Conservation (phyloP, 441 rosid species). For the Eutrema salsugineum region DNA sequence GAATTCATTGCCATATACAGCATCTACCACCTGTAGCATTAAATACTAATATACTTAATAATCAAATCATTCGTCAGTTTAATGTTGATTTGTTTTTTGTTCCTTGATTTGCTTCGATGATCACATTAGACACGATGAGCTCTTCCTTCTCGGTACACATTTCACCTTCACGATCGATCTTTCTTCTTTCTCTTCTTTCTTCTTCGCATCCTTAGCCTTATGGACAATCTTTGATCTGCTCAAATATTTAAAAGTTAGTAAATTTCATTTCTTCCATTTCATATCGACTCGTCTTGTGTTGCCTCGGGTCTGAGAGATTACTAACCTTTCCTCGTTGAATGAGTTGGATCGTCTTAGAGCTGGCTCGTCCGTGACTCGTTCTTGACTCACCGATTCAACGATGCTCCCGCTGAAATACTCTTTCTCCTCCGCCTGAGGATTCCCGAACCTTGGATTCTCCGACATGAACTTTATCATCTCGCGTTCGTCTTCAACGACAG, state of each 20-base stretch:
- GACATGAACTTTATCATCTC: constrained; percentile 67
- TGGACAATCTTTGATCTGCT: constrained; percentile 35
- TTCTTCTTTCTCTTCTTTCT: constrained; percentile 31
- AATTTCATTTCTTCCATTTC: neutral
- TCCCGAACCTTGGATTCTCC: constrained; percentile 94
- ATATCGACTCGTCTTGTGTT: neutral
- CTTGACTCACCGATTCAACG: constrained; percentile 52
- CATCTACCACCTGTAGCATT: neutral
- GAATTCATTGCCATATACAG: neutral
- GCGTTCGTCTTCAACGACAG: constrained; percentile 43
- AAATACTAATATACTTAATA: neutral
- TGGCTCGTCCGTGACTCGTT: constrained; percentile 38
- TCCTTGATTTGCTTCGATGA: constrained; percentile 43
- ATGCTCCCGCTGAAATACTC: constrained; percentile 94
- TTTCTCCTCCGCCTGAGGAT: constrained; percentile 70
- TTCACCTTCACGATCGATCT: constrained; percentile 47
- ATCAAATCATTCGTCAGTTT: neutral
- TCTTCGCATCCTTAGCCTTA: constrained; percentile 12
- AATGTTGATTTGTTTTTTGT: neutral
- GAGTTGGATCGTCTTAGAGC: constrained; percentile 71
- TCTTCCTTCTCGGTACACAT: constrained; percentile 56
- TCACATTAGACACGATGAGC: constrained; percentile 30
- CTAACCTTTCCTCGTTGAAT: constrained; percentile 69
- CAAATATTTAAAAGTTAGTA: neutral
- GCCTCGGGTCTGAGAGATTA: neutral